phyloP scores from a whole-genome alignment of 306 rosid genomes.

The Coriaria nepalensis region DNA sequence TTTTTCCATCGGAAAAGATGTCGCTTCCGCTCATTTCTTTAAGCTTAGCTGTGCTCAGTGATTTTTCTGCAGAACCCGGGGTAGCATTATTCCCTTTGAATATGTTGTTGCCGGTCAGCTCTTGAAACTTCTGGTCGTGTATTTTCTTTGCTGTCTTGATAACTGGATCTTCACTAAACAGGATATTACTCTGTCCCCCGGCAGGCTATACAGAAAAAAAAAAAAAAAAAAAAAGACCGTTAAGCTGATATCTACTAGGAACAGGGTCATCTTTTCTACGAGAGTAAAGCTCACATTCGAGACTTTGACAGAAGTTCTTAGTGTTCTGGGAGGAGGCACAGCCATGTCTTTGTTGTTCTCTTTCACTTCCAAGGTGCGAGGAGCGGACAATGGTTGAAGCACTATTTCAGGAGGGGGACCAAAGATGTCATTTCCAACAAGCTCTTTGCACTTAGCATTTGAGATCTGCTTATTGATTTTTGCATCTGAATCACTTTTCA shows the following conservation, averaged over 20 bases:
- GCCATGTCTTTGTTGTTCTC: constrained; percentile 33
- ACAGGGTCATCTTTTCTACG: neutral
- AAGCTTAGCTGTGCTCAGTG: constrained; percentile 69
- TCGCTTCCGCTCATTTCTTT: constrained; percentile 86
- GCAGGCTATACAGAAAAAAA: constrained; percentile 48
- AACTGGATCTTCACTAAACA: constrained; percentile 68
- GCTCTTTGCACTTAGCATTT: constrained; percentile 69
- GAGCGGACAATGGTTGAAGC: constrained; percentile 40
- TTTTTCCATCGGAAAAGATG: constrained; percentile 79
- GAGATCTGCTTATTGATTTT: constrained; percentile 45
- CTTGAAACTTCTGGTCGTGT: constrained; percentile 78
- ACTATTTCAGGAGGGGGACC: constrained; percentile 59
- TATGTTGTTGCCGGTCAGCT: constrained; percentile 72
- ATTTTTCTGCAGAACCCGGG: constrained; percentile 68
- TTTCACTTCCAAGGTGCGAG: constrained; percentile 27
- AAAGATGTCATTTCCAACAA: constrained; percentile 73
- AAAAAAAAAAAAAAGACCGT: neutral
- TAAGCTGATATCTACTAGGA: too few relatives aligned
- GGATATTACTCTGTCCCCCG: constrained; percentile 84
- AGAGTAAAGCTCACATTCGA: constrained; percentile 61
- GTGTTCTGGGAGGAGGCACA: constrained; percentile 32
- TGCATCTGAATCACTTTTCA: constrained; percentile 36
- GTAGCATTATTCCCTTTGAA: constrained; percentile 57
- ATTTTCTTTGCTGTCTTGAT: constrained; percentile 61
- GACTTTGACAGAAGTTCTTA: constrained; percentile 77